A percentile compares a stretch with the other conserved stretches of the same genome.
phyloP scores from a whole-genome alignment of 257 asterid genomes.

The Apocynum venetum region DNA sequence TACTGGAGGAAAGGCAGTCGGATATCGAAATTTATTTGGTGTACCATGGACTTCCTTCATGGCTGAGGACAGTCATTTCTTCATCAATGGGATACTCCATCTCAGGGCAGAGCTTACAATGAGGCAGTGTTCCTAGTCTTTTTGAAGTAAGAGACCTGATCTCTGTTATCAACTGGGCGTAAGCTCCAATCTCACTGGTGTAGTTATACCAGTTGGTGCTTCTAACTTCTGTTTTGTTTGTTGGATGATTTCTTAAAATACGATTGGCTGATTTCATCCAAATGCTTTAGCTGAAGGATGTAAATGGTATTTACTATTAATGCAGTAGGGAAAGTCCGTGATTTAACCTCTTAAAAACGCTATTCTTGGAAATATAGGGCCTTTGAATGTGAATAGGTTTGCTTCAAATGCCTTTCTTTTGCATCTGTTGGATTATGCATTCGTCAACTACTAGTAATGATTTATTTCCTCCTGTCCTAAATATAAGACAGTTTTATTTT shows the following conservation, averaged over 20 bases:
- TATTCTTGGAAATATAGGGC: too few relatives aligned
- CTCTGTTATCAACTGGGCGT: not conserved
- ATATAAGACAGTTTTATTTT: too few relatives aligned
- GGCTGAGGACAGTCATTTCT: conserved; percentile 76
- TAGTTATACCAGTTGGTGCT: not conserved
- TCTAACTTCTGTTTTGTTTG: not conserved
- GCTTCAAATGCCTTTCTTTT: not conserved
- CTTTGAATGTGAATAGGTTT: not conserved
- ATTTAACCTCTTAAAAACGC: not conserved
- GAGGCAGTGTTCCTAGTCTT: conserved; percentile 29
- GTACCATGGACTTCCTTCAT: conserved; percentile 72
- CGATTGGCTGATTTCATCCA: not conserved
- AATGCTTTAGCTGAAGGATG: conserved; percentile 3
- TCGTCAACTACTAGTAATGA: not conserved
- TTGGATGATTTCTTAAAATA: not conserved
- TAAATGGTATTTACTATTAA: conserved; percentile 10
- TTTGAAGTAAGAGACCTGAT: not conserved
- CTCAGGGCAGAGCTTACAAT: conserved; percentile 89
- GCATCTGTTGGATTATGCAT: not conserved
- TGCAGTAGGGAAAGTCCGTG: not conserved
- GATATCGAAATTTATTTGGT: conserved; percentile 73
- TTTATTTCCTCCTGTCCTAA: too few relatives aligned
- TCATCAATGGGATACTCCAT: conserved; percentile 66
- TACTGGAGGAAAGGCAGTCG: conserved; percentile 91
- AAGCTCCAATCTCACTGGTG: not conserved